A percentile compares a stretch with the other conserved stretches of the same genome.
Conservation (phyloP, 345 rosid genomes). For the Eutrema yunnanense region DNA sequence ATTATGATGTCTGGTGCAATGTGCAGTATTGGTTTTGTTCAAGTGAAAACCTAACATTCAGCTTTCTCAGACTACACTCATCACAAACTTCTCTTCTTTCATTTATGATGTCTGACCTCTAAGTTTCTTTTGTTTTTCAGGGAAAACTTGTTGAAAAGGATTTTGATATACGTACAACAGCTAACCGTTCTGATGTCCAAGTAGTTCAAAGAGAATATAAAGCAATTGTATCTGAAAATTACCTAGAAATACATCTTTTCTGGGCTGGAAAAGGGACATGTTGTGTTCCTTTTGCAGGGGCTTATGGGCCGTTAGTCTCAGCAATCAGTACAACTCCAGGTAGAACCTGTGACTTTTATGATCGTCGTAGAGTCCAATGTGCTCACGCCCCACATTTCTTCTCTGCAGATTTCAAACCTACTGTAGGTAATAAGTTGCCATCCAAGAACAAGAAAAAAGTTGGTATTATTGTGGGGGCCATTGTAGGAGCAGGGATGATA, state of each 20-base stretch:
- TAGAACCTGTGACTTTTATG: neutral
- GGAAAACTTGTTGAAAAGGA: slow-evolving; percentile 37
- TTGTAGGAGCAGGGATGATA: slow-evolving; percentile 11
- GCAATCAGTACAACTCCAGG: slow-evolving; percentile 57
- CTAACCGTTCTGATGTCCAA: slow-evolving; percentile 31
- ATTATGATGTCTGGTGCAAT: too few relatives aligned
- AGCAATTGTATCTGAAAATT: slow-evolving; percentile 19
- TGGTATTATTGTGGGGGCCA: slow-evolving; percentile 28
- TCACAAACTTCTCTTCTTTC: too few relatives aligned
- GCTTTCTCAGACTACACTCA: too few relatives aligned
- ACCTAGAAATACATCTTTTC: slow-evolving; percentile 28
- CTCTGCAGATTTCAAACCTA: slow-evolving; percentile 39
- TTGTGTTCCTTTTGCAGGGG: slow-evolving; percentile 25
- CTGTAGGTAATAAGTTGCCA: slow-evolving; percentile 44
- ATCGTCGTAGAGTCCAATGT: neutral
- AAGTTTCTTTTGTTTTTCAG: neutral
- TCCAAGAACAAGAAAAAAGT: neutral
- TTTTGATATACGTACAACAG: slow-evolving; percentile 39
- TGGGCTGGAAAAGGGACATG: slow-evolving; percentile 36
- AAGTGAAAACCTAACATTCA: too few relatives aligned
- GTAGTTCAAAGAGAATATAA: slow-evolving; percentile 18
- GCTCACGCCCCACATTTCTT: neutral
- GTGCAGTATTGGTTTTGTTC: too few relatives aligned
- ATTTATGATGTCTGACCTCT: neutral
- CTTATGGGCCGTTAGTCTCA: slow-evolving; percentile 33